phyloP scores from a whole-genome alignment of 345 rosid genomes.

The Hypericum androsaemum region DNA sequence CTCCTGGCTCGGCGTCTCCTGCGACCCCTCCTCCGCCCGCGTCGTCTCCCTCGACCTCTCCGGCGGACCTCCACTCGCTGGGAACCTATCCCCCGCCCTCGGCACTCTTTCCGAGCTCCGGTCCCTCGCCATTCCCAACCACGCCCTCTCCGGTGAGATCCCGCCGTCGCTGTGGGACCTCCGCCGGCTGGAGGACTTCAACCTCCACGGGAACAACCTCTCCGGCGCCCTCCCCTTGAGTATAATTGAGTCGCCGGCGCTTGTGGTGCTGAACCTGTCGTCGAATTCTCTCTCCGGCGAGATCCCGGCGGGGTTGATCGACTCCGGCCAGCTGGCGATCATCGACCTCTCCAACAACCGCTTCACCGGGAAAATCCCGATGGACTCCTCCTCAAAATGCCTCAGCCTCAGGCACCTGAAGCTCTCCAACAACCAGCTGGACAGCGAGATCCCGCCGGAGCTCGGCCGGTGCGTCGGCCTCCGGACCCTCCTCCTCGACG shows the following conservation, averaged over 20 bases:
- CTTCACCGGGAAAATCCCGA: conserved; percentile 24
- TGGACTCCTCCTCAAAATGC: conserved; percentile 24
- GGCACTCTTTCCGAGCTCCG: conserved; percentile 29
- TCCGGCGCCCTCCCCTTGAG: conserved; percentile 38
- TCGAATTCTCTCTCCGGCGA: conserved; percentile 36
- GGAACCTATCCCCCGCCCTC: conserved; percentile 28
- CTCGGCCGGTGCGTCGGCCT: conserved; percentile 40
- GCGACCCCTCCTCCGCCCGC: conserved; percentile 23
- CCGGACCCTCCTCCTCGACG: conserved; percentile 43
- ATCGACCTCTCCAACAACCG: conserved; percentile 50
- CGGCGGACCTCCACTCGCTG: conserved; percentile 14
- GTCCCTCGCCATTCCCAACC: conserved; percentile 29
- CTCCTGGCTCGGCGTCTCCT: conserved; percentile 41
- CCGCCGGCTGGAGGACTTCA: conserved; percentile 32
- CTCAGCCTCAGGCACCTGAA: conserved; percentile 35
- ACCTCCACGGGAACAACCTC: conserved; percentile 53
- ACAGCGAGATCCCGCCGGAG: conserved; percentile 31
- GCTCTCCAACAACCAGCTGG: conserved; percentile 42
- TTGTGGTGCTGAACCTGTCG: conserved; percentile 42
- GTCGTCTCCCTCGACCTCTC: conserved; percentile 29
- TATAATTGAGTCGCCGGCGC: conserved; percentile 27
- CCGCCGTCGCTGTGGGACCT: conserved; percentile 33
- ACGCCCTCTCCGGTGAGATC: conserved; percentile 40
- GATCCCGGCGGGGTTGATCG: conserved; percentile 36
- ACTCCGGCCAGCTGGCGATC: conserved; percentile 21